Evolutionary conservation across 495 filamentous ascomycete genomes (phyloP).

Genomic region (Aspergillus panamensis): DNA sequence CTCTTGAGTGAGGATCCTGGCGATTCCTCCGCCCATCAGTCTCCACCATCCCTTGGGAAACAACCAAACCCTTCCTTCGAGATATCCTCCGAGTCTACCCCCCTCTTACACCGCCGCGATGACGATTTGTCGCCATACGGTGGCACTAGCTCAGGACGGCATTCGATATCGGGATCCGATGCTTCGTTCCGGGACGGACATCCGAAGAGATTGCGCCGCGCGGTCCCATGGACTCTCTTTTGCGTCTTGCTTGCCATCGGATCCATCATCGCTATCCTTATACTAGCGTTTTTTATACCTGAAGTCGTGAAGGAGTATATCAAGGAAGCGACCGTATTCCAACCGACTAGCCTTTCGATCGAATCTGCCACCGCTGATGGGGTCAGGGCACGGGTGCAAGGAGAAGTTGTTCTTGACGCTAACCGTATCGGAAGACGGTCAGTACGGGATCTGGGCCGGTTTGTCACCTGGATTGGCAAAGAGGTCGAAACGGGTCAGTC

Average conservation of each 20-base stretch:
- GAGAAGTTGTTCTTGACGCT: slow-evolving; percentile 75
- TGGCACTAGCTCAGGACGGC: slow-evolving; percentile 22
- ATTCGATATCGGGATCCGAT: slow-evolving; percentile 22
- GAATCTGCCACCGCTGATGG: slow-evolving; percentile 76
- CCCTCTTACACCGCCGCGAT: slow-evolving; percentile 38
- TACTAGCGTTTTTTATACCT: slow-evolving; percentile 75
- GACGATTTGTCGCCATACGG: slow-evolving; percentile 36
- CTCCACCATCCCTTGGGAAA: slow-evolving; percentile 10
- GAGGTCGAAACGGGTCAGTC: slow-evolving; percentile 67
- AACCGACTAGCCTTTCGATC: slow-evolving; percentile 76
- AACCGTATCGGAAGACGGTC: slow-evolving; percentile 63
- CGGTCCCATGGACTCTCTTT: slow-evolving; percentile 54
- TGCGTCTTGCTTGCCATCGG: slow-evolving; percentile 51
- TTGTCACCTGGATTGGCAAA: slow-evolving; percentile 77
- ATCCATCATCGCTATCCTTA: slow-evolving; percentile 47
- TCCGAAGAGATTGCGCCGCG: slow-evolving; percentile 28
- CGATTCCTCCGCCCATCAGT: slow-evolving; percentile 19
- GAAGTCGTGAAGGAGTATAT: slow-evolving; percentile 79
- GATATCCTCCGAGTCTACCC: slow-evolving; percentile 43
- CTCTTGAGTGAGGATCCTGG: slow-evolving; percentile 28
- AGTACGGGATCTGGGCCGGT: slow-evolving; percentile 68
- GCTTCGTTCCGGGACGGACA: slow-evolving; percentile 12
- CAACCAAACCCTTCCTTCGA: slow-evolving; percentile 28
- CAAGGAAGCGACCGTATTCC: slow-evolving; percentile 73
- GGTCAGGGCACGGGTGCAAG: slow-evolving; percentile 72